phyloP scores from a whole-genome alignment of 805 yeast genomes.

The Limtongozyma cylindracea region DNA sequence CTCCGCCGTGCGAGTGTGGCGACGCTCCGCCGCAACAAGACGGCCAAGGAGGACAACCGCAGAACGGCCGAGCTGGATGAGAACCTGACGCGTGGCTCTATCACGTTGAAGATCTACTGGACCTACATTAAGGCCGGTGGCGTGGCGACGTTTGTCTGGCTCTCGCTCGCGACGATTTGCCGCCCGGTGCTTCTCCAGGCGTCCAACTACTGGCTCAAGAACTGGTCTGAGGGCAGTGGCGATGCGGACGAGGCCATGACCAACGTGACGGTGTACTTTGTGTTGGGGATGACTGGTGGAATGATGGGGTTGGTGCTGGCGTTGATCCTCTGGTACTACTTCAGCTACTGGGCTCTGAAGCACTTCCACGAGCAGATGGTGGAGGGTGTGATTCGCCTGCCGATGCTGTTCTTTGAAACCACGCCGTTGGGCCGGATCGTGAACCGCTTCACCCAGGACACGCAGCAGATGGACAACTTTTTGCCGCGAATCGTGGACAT shows the following conservation, averaged over 20 bases:
- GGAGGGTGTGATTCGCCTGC: constrained; percentile 9
- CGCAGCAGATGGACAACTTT: constrained; percentile 8
- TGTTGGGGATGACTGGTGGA: constrained; percentile 8
- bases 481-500: too few species aligned
- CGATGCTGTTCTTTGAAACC: constrained; percentile 16
- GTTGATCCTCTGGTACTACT: constrained; percentile 8
- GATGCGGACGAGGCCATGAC: constrained; percentile 5
- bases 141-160: too few species aligned
- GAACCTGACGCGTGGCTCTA: too few species aligned
- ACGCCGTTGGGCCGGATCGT: constrained; percentile 14
- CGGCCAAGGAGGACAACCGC: too few species aligned
- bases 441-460: constrained; percentile 14
- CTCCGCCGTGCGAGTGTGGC: too few species aligned
- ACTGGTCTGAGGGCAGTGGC: constrained; percentile 11
- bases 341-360: constrained; percentile 8
- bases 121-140: too few species aligned
- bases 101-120: too few species aligned
- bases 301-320: constrained; percentile 6
- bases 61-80: too few species aligned
- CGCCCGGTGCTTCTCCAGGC: too few species aligned
- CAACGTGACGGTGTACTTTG: constrained; percentile 7
- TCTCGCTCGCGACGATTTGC: too few species aligned
- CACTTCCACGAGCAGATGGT: constrained; percentile 14
- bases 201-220: constrained; percentile 8
- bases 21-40: too few species aligned